Conservation (phyloP, 2,329 filamentous ascomycete genomes). For the Shiraia bambusicola region DNA sequence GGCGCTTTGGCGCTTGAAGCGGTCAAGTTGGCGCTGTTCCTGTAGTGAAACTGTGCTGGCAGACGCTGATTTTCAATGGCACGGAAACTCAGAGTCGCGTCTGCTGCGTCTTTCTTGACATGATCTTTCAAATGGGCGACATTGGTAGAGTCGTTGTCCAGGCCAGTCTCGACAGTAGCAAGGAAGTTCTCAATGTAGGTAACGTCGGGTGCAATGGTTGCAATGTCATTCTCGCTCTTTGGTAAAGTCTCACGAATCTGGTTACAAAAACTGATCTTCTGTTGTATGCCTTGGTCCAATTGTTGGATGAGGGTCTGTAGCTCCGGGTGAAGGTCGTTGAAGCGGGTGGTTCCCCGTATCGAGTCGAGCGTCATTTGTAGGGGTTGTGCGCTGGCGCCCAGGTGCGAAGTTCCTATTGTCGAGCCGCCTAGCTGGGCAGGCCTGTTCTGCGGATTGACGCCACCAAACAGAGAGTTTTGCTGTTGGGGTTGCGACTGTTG, state of each 20-base stretch:
- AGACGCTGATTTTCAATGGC: slow-evolving; percentile 74
- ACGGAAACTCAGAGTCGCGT: slow-evolving; percentile 71
- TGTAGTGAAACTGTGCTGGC: slow-evolving; percentile 63
- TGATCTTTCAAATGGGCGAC: slow-evolving; percentile 59
- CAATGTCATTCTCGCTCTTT: slow-evolving; percentile 63
- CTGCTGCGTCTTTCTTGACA: slow-evolving; percentile 66
- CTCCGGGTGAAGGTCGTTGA: slow-evolving; percentile 82
- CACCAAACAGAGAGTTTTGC: slow-evolving; percentile 37
- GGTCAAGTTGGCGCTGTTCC: slow-evolving; percentile 43
- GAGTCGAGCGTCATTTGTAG: slow-evolving; percentile 53
- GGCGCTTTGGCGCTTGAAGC: slow-evolving; percentile 32
- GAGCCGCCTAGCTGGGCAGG: slow-evolving; percentile 28
- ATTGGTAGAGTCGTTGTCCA: slow-evolving; percentile 63
- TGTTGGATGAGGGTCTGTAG: slow-evolving; percentile 75
- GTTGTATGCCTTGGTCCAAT: slow-evolving; percentile 78
- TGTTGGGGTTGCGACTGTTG: slow-evolving; percentile 33
- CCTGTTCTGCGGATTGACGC: slow-evolving; percentile 33
- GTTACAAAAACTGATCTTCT: slow-evolving; percentile 73
- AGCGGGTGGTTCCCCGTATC: slow-evolving; percentile 83
- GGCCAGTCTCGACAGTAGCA: slow-evolving; percentile 62
- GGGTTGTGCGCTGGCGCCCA: slow-evolving; percentile 30
- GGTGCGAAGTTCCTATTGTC: slow-evolving; percentile 25
- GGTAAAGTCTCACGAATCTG: slow-evolving; percentile 70
- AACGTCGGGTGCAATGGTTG: slow-evolving; percentile 66
- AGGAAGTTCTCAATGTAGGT: slow-evolving; percentile 63